Conservation (phyloP, 2,329 filamentous ascomycete genomes). For the Bimuria novae-zelandiae region DNA sequence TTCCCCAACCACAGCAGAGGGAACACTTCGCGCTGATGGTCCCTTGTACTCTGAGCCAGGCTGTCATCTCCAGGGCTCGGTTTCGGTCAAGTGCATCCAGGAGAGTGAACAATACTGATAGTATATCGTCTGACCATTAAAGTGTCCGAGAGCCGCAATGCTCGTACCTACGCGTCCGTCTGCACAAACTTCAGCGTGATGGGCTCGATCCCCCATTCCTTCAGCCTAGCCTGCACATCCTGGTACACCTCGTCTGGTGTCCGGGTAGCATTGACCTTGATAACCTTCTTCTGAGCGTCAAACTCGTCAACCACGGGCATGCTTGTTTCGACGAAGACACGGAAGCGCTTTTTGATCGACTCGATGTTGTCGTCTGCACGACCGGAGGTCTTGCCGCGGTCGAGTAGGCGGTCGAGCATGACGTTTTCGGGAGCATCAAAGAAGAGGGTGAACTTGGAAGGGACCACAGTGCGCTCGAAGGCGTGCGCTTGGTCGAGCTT, state of each 20-base stretch:
- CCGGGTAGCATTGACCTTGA: slow-evolving; percentile 76
- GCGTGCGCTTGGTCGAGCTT: slow-evolving; percentile 96
- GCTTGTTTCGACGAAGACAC: slow-evolving; percentile 90
- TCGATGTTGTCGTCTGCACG: slow-evolving; percentile 92
- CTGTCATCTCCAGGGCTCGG: no score
- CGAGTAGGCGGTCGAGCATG: slow-evolving; percentile 81
- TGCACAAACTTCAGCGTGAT: slow-evolving; percentile 37
- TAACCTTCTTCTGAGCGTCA: slow-evolving; percentile 74
- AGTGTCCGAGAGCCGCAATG: background rate
- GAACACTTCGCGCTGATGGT: no score
- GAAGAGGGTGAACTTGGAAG: slow-evolving; percentile 85
- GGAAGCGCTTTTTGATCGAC: slow-evolving; percentile 95
- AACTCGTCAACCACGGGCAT: slow-evolving; percentile 96
- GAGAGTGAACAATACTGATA: background rate
- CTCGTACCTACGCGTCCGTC: slow-evolving; percentile 5
- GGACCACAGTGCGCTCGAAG: slow-evolving; percentile 89
- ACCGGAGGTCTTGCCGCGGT: slow-evolving; percentile 91
- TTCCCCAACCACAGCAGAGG: no score
- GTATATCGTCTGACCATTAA: background rate
- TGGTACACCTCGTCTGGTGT: slow-evolving; percentile 68
- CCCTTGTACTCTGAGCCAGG: no score
- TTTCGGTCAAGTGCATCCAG: background rate
- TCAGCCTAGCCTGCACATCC: slow-evolving; percentile 50
- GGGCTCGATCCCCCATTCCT: slow-evolving; percentile 40
- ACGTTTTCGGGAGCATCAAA: slow-evolving; percentile 89